phyloP scores from a whole-genome alignment of 2,329 filamentous ascomycete genomes.

The Phyllosticta capitalensis region DNA sequence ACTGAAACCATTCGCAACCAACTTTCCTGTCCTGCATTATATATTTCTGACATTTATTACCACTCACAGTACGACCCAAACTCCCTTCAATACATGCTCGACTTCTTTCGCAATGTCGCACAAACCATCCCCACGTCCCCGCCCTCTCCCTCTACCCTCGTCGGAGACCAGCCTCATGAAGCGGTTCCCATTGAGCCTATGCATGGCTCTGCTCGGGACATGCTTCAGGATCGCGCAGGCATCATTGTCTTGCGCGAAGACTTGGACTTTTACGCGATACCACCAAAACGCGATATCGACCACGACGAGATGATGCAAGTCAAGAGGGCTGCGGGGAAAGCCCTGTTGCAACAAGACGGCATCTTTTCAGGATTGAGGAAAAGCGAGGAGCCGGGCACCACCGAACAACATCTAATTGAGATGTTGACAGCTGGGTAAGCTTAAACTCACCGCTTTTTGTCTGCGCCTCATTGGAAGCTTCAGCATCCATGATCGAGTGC shows the following conservation, averaged over 20 bases:
- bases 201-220: constrained; percentile 59
- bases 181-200: constrained; percentile 63
- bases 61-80: constrained; percentile 79
- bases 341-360: constrained; percentile 79
- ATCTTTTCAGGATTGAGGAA: constrained; percentile 94
- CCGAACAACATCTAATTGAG: constrained; percentile 96
- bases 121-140: constrained; percentile 81
- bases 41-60: constrained; percentile 48
- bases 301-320: constrained; percentile 91
- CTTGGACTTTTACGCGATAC: constrained; percentile 94
- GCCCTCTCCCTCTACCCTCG: constrained; percentile 48
- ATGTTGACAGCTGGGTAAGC: constrained; percentile 96
- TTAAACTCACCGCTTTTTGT: neutral
- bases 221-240: constrained; percentile 79
- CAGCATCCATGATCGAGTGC: neutral
- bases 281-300: constrained; percentile 72
- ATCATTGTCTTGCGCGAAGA: constrained; percentile 97
- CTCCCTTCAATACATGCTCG: constrained; percentile 97
- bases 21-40: constrained; percentile 38
- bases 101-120: constrained; percentile 93
- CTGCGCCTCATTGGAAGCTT: neutral
- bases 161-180: constrained; percentile 32
- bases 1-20: constrained; percentile 24
- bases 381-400: constrained; percentile 92
- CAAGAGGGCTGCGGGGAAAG: constrained; percentile 80